Evolutionary conservation across 805 yeast genomes (phyloP), one percentile per base, ranked within the genome.

Genomic region (Spathaspora sp.): DNA sequence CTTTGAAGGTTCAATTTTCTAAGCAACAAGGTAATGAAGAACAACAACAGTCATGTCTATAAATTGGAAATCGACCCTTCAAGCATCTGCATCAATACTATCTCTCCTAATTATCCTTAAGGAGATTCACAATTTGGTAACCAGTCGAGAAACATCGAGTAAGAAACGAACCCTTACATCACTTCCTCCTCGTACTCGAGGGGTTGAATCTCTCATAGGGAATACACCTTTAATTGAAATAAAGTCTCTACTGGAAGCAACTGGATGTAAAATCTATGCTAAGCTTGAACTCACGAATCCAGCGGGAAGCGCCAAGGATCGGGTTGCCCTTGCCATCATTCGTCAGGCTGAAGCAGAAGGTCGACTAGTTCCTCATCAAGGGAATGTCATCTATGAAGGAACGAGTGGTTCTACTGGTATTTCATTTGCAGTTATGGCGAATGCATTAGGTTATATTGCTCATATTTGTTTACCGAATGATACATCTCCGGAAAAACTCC

Each of bases 351-450:
- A 89, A 62, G 50, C 58, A 5, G 47, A 60, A 45, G 94, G 94
- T 0, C 62, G 72, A 5, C 65, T 92, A 40, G 64, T 71, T 5
- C 87, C 89, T 0, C 65, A 80, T 43, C 68, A 66, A 40, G 90
- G 88, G 1, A 94, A 89, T 60, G 75, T 83, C 12, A 86, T 93
- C 1, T 91, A 85, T 66, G 99, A 93, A 70, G 99, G 99, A 7
- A 94, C 99, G 0, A 86, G 94, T 10, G 99, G 99, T 0, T 91
- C 97, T 0, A 93, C 99, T 0, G 99, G 99, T 2, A 94, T 94
- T 11, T 89, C 97, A 1, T 79, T 93, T 59, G 97, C 97, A 0
- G 82, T 91, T 68, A 76, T 94, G n/a, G 89, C 96, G 55, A 83
- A 90, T 58, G 87, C 97, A 0, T 66, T 88, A 49, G 99, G 99